Evolutionary conservation across 1,284 basidiomycete species (phyloP), one percentile per base, ranked within the genome.

Genomic region (Bondarzewia mesenterica): DNA sequence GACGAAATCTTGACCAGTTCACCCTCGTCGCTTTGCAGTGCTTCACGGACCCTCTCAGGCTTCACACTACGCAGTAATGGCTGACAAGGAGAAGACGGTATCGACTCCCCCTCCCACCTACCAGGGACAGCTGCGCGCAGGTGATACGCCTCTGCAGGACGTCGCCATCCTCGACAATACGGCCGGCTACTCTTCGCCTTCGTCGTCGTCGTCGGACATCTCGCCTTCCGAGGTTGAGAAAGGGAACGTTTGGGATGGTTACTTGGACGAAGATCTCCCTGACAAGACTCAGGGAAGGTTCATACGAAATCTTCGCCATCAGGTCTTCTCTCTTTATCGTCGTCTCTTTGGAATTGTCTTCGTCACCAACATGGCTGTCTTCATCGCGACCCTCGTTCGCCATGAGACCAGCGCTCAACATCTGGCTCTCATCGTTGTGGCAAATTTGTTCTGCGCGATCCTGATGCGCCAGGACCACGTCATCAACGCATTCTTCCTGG

Each of bases 391-490:
- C 6, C 54, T 72, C 26, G 65, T 67, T 22, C 64, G 63, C 41
- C 70, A 66, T 8, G 64, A 56, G 12, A 57, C 67, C n/a, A 69
- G 72, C 54, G 66, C 77, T 4, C 62, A 72, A 39, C 59, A 72
- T 38, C 63, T 80, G 12, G 75, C 72, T 18, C 63, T 72, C 29
- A 69, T 75, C 50, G 73, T 75, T 18, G 65, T 77, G 20, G 65
- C 73, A 7, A 80, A 80, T 52, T 61, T 80, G 14, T 76, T 77
- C 55, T 70, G 68, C 44, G 71, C 76, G 6, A 73, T 80, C 46
- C 62, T 80, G n/a, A 78, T 82, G 73, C 71, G 78, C 23, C 78
- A 80, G 60, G 78, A 79, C 58, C 75, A 79, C 52, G 73, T 80
- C 20, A 71, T 79, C 54, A 78, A 80, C 53, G 64, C 69, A 1